Evolutionary conservation across 2,329 filamentous ascomycete species (phyloP), one percentile per base, ranked within the genome.

Genomic region (Plectosphaerella cucumerina): DNA sequence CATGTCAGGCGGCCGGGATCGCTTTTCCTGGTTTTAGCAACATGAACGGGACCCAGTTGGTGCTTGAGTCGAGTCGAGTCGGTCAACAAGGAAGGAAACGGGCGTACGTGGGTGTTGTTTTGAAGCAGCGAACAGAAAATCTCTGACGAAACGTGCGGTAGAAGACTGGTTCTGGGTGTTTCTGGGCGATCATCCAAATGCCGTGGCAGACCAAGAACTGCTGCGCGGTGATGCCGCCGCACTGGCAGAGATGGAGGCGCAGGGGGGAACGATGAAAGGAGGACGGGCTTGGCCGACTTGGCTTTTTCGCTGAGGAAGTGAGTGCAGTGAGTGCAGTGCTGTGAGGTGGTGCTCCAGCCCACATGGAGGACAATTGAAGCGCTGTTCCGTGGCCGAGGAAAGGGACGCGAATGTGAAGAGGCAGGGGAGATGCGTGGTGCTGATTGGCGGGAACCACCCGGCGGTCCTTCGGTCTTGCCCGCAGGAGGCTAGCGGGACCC

Each of bases 381-480:
- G 35, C 35, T 18, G 35, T 3, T 37, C 34, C n/a, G 34, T 17
- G 34, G 34, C 34, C 34, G 35, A 14, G 35, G 31, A 34, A 34
- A 14, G 35, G 35, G 14, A 15, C 14, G 14, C 34, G 31, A n/a
- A n/a, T n/a, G n/a, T 26, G 23, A 10, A 26, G 10, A 10, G 23
- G 23, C 23, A 26, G 23, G 23, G 23, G 23, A 26, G 10, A 31
- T 31, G 26, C 9, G 4, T 15, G 14, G 14, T 20, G 3, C 6
- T 41, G 18, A 47, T 47, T 47, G 45, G 45, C 14, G 35, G 20
- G 34, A 34, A 20, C 6, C 45, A n/a, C 22, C 26, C 45, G 17
- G 45, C 35, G 39, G 45, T 39, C 11, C 33, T n/a, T 47, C 45
- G 33, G 45, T 47, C 45, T 47, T 47, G 45, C 17, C 45, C 34